These are phyloP conservation scores for Rosa hybrid DNA, from an alignment of 331 rosid species.

Conservation along the genomic window DNA sequence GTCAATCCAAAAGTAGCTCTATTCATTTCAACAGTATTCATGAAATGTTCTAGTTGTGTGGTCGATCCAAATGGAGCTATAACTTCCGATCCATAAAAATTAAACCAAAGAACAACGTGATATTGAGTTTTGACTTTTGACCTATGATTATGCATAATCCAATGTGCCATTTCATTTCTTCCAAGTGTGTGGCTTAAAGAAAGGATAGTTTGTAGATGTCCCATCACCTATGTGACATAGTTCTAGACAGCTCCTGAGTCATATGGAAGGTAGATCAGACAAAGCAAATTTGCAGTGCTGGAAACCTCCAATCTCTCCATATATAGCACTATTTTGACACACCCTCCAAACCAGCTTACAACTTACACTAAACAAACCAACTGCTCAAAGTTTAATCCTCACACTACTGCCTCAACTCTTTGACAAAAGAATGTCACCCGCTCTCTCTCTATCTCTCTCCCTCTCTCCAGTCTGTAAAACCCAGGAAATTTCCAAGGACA, in stretches of 20 bases:
- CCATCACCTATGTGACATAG: background rate
- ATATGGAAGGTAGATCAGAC: conserved; percentile 13
- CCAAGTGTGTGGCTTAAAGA: conserved; percentile 22
- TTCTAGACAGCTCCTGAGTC: conserved; percentile 55
- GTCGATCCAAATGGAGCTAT: too few relatives aligned
- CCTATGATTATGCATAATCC: background rate
- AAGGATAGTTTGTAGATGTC: background rate
- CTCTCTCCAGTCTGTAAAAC: conserved; percentile 48
- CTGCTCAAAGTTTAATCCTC: background rate
- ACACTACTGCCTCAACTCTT: background rate
- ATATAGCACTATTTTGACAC: conserved; percentile 27
- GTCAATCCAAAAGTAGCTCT: too few relatives aligned
- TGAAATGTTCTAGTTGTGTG: too few relatives aligned
- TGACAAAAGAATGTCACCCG: conserved; percentile 33
- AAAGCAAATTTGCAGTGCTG: conserved; percentile 39
- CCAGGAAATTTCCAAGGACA: conserved; percentile 44
- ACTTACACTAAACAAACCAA: conserved; percentile 11
- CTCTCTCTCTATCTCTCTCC: conserved; percentile 44
- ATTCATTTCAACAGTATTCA: too few relatives aligned
- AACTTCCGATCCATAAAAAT: too few relatives aligned
- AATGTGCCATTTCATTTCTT: conserved; percentile 8
- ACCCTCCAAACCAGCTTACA: conserved; percentile 22
- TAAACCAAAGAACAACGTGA: too few relatives aligned
- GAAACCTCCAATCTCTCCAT: conserved; percentile 38
- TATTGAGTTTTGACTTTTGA: background rate